phyloP scores from a whole-genome alignment of 805 yeast species.

The Scheffersomyces stipitis region DNA sequence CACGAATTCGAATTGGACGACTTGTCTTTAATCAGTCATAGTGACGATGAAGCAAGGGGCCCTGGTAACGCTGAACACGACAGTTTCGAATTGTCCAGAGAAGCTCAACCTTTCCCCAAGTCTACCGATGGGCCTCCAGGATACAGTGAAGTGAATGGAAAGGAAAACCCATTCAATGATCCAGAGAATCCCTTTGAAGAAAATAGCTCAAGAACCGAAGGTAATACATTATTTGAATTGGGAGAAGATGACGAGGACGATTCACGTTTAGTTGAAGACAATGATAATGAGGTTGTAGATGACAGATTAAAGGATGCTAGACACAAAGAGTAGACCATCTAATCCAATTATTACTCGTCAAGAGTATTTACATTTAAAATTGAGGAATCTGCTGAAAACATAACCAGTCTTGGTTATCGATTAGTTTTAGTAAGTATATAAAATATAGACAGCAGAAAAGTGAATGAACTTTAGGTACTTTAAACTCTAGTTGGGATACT shows the following conservation, averaged over 20 bases:
- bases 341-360: no score
- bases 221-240: conserved; percentile 41
- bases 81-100: conserved; percentile 37
- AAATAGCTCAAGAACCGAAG: conserved; percentile 7
- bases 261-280: conserved; percentile 1
- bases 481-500: no score
- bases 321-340: neutral
- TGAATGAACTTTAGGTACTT: no score
- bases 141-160: conserved; percentile 22
- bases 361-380: no score
- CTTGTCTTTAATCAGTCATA: conserved; percentile 51
- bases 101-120: conserved; percentile 10
- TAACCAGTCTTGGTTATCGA: no score
- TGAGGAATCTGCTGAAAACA: no score
- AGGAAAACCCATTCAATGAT: conserved; percentile 5
- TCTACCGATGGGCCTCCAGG: conserved; percentile 29
- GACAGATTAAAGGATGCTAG: neutral
- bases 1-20: conserved; percentile 62
- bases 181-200: conserved; percentile 7
- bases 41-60: conserved; percentile 34
- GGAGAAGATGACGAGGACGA: conserved; percentile 35
- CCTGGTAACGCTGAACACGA: conserved; percentile 23
- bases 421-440: no score
- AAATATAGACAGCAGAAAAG: no score
- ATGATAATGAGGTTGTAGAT: neutral